Conservation (phyloP, 306 rosid genomes). For the Inga leiocalycina region DNA sequence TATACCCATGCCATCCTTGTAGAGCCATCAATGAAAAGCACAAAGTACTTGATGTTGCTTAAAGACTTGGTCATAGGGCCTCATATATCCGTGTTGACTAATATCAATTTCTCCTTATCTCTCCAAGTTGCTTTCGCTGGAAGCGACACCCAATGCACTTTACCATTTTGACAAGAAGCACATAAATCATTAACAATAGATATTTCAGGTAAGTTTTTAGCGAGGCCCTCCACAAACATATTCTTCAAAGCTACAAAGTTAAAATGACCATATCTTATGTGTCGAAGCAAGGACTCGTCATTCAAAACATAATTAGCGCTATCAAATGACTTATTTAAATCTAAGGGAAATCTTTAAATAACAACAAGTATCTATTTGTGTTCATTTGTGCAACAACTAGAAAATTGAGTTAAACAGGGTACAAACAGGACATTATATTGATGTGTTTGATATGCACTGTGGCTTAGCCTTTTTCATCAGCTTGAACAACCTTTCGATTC, state of each 20-base stretch:
- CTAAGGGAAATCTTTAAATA: too few species aligned
- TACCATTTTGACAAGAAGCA: neutral
- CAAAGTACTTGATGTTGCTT: neutral
- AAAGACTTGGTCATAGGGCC: neutral
- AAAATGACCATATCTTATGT: neutral
- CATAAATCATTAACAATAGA: neutral
- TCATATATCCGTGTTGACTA: neutral
- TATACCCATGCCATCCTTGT: neutral
- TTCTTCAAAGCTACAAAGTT: neutral
- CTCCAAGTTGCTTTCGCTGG: neutral
- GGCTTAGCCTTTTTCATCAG: neutral
- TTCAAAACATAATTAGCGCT: neutral
- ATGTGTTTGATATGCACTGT: too few species aligned
- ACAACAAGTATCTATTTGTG: neutral
- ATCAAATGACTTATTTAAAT: neutral
- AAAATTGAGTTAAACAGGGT: neutral
- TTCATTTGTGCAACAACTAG: neutral
- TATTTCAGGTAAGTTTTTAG: too few species aligned
- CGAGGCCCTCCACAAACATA: neutral
- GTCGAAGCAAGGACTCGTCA: neutral
- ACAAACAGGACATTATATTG: neutral
- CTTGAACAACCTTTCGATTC: too few species aligned
- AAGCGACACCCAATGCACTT: neutral
- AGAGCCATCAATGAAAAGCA: neutral
- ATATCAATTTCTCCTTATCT: neutral